Percentiles rank a stretch among this genome's conserved stretches.
phyloP scores from a whole-genome alignment of 768 basidiomycete species.

The Thelephora ganbajun region DNA sequence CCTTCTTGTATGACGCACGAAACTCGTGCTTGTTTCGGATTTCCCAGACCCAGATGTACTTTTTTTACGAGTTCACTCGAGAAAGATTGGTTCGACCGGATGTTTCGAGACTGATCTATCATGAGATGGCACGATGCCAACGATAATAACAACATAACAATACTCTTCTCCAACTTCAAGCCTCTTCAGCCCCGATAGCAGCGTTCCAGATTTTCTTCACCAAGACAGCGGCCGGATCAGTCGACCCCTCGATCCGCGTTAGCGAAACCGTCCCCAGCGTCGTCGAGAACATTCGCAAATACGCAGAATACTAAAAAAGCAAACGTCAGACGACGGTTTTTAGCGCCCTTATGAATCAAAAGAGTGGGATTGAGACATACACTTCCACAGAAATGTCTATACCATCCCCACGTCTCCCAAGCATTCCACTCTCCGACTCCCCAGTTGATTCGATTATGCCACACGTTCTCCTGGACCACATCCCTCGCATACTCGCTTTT shows the following conservation, averaged over 20 bases:
- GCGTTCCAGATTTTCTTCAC: conserved; percentile 61
- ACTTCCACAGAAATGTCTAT: conserved; percentile 71
- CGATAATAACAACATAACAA: neutral
- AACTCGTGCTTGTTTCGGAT: too few species aligned
- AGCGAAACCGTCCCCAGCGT: conserved; percentile 62
- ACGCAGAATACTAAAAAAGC: conserved; percentile 56
- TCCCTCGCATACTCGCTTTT: conserved; percentile 37
- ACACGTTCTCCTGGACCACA: conserved; percentile 52
- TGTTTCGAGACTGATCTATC: too few species aligned
- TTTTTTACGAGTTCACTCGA: too few species aligned
- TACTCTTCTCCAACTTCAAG: conserved; percentile 24
- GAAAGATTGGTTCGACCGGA: too few species aligned
- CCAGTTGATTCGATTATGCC: conserved; percentile 63
- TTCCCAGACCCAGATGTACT: too few species aligned
- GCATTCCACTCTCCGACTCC: conserved; percentile 61
- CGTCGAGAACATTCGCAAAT: conserved; percentile 59
- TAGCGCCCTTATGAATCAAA: neutral
- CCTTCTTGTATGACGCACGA: too few species aligned
- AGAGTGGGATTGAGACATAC: conserved; percentile 46
- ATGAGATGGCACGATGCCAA: too few species aligned
- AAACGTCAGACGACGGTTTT: neutral
- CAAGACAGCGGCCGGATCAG: conserved; percentile 41
- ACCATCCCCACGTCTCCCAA: conserved; percentile 91
- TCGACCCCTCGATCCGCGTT: conserved; percentile 40
- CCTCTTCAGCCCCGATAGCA: conserved; percentile 31